phyloP scores from a whole-genome alignment of 257 asterid species.

The Scutellaria baicalensis region DNA sequence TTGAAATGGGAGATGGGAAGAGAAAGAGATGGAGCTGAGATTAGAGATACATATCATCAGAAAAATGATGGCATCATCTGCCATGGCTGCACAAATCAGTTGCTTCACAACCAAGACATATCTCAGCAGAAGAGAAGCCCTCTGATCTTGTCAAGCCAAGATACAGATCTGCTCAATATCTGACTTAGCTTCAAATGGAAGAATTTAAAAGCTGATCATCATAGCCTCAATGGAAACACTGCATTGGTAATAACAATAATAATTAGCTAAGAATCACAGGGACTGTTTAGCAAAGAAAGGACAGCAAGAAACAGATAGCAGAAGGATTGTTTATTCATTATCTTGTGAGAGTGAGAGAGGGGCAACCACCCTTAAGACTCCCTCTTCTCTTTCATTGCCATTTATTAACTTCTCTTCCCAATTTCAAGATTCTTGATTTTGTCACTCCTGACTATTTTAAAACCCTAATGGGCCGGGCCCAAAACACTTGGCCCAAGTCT shows the following conservation, averaged over 20 bases:
- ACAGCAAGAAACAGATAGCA: neutral
- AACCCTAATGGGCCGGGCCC: neutral
- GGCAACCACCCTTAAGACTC: conserved; percentile 40
- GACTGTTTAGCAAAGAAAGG: neutral
- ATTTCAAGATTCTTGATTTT: neutral
- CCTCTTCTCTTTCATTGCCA: neutral
- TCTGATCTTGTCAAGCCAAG: conserved; percentile 28
- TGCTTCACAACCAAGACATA: neutral
- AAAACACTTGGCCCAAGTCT: neutral
- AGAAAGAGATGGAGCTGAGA: conserved; percentile 20
- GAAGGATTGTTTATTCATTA: conserved; percentile 1
- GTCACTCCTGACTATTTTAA: neutral
- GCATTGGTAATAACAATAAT: neutral
- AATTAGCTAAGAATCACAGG: neutral
- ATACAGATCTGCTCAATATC: conserved; percentile 14
- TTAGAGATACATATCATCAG: neutral
- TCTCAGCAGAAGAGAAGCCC: neutral
- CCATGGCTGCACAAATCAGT: conserved; percentile 33
- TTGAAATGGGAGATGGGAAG: neutral
- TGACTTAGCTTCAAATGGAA: neutral
- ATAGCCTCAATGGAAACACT: neutral
- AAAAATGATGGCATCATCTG: conserved; percentile 4
- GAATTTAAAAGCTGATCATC: conserved; percentile 1
- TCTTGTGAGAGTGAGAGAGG: conserved; percentile 10
- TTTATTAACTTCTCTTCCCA: neutral